phyloP scores from a whole-genome alignment of 768 basidiomycete genomes.

The Lactifluus volemus region DNA sequence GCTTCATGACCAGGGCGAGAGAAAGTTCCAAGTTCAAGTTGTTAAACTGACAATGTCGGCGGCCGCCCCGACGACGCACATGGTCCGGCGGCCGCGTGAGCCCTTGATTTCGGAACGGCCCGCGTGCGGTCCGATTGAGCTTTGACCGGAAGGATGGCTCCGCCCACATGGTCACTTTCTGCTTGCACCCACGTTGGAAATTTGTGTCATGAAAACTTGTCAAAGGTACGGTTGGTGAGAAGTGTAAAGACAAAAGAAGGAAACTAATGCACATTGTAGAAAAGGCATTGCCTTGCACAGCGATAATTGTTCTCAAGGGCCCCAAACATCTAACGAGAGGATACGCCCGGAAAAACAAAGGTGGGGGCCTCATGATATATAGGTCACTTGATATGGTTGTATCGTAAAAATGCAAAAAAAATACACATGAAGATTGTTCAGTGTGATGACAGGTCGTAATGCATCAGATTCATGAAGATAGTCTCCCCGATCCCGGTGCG shows the following conservation, averaged over 20 bases:
- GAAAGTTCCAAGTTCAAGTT: background rate
- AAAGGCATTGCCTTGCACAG: background rate
- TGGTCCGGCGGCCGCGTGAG: too few relatives aligned
- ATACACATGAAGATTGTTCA: background rate
- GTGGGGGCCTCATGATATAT: background rate
- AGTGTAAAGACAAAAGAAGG: too few relatives aligned
- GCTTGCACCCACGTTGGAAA: background rate
- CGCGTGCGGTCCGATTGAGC: too few relatives aligned
- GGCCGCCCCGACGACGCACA: too few relatives aligned
- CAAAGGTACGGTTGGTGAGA: background rate
- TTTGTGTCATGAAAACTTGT: background rate
- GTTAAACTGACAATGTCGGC: too few relatives aligned
- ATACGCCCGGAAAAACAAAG: background rate
- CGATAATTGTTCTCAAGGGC: background rate
- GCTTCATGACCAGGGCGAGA: conserved; percentile 56
- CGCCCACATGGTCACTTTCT: background rate
- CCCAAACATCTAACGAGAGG: background rate
- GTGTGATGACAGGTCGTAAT: background rate
- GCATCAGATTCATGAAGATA: conserved; percentile 7
- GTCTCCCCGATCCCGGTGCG: background rate
- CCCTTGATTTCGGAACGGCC: too few relatives aligned
- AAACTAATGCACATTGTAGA: background rate
- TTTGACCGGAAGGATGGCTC: too few relatives aligned
- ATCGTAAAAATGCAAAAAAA: background rate
- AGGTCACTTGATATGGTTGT: background rate